phyloP scores from a whole-genome alignment of 495 filamentous ascomycete genomes.

The Xylaria castorea region DNA sequence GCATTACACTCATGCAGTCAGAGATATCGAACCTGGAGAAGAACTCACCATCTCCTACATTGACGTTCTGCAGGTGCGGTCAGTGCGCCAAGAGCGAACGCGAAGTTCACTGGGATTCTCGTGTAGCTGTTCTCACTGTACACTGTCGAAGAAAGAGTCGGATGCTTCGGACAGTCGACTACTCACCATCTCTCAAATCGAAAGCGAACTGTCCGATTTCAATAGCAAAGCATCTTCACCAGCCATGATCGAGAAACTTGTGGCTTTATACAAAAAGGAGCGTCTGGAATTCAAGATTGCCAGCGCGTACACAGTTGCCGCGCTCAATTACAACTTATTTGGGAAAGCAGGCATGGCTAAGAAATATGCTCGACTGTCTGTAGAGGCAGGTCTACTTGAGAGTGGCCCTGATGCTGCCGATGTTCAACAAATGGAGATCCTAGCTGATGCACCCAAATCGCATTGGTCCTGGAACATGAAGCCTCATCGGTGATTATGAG shows the following conservation, averaged over 20 bases:
- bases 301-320: conserved; percentile 46
- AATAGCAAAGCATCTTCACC: conserved; percentile 36
- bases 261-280: conserved; percentile 42
- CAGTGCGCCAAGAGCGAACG: conserved; percentile 28
- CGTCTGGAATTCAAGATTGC: conserved; percentile 37
- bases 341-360: conserved; percentile 36
- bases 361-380: conserved; percentile 39
- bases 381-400: conserved; percentile 42
- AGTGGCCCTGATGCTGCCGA: conserved; percentile 34
- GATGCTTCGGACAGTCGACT: conserved; percentile 37
- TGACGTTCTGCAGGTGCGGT: conserved; percentile 35
- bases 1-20: conserved; percentile 37
- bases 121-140: conserved; percentile 17
- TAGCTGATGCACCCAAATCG: conserved; percentile 18
- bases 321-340: conserved; percentile 48
- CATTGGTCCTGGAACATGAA: conserved; percentile 30
- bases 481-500: neutral
- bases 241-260: conserved; percentile 39
- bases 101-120: conserved; percentile 21
- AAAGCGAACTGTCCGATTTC: conserved; percentile 39
- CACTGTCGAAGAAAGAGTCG: conserved; percentile 17
- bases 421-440: conserved; percentile 31
- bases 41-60: conserved; percentile 44
- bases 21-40: conserved; percentile 40
- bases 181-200: conserved; percentile 33